These are phyloP conservation scores for Zoysia pacifica DNA, from an alignment of 176 grass and related monocot genomes.

Conservation along the genomic window DNA sequence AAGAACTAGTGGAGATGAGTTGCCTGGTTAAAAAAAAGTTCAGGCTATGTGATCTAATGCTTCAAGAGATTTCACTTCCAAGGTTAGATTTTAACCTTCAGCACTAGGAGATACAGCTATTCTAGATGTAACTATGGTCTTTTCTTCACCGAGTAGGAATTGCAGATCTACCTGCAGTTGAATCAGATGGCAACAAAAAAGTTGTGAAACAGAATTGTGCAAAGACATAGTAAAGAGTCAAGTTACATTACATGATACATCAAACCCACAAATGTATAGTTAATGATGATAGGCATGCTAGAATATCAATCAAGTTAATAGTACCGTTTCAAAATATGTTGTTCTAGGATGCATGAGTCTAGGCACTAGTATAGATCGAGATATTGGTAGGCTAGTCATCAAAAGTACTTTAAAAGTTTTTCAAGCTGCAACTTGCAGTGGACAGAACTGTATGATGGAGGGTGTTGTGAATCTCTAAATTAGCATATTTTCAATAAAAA, in stretches of 20 bases:
- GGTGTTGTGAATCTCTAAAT: background rate
- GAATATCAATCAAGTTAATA: constrained; percentile 5
- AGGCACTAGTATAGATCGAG: background rate
- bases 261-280: background rate
- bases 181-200: constrained; percentile 24
- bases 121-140: constrained; percentile 86
- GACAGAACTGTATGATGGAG: background rate
- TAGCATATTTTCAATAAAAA: background rate
- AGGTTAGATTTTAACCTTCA: constrained; percentile 59
- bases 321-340: background rate
- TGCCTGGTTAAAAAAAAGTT: constrained; percentile 41
- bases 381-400: background rate
- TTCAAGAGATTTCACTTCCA: background rate
- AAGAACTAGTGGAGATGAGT: constrained; percentile 74
- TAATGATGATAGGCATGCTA: background rate
- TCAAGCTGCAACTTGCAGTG: background rate
- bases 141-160: constrained; percentile 92
- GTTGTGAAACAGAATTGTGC: constrained; percentile 13
- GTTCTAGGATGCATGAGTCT: background rate
- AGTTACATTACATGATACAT: constrained; percentile 24
- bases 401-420: background rate
- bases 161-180: constrained; percentile 71
- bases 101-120: constrained; percentile 74
- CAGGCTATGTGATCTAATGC: background rate
- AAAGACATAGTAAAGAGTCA: constrained; percentile 6